These are phyloP conservation scores for Microthlaspi erraticum DNA, from an alignment of 345 rosid species.

Conservation along the genomic window DNA sequence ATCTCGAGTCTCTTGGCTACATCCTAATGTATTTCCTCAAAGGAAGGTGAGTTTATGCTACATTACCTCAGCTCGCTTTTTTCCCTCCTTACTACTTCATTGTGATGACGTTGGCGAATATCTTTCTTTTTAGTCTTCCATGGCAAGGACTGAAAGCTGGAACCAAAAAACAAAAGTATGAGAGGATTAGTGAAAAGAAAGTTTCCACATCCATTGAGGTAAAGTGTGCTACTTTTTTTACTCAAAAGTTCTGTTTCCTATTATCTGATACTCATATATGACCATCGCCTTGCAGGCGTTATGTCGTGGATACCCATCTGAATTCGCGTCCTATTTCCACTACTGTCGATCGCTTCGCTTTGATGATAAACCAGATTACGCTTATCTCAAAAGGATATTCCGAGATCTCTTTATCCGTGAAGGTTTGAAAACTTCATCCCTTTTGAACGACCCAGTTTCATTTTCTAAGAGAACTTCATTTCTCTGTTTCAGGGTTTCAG, in stretches of 20 bases:
- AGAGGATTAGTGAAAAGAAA: conserved; percentile 54
- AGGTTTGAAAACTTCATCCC: conserved; percentile 46
- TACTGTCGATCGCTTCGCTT: conserved; percentile 74
- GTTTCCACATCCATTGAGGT: conserved; percentile 52
- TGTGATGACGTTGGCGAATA: conserved; percentile 21
- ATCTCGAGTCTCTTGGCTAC: conserved; percentile 93
- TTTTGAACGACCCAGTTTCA: conserved; percentile 2
- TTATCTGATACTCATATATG: neutral
- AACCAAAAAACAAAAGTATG: conserved; percentile 53
- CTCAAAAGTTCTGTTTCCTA: neutral
- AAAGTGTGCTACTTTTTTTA: conserved; percentile 21
- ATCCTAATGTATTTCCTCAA: conserved; percentile 85
- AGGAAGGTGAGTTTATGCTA: conserved; percentile 54
- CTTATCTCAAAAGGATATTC: conserved; percentile 70
- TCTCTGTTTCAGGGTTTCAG: conserved; percentile 70
- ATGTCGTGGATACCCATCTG: conserved; percentile 55
- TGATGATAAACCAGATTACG: conserved; percentile 78
- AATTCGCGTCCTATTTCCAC: conserved; percentile 64
- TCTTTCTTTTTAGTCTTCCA: conserved; percentile 43
- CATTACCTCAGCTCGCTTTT: neutral
- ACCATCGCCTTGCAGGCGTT: conserved; percentile 25
- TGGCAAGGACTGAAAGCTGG: conserved; percentile 57
- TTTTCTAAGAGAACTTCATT: neutral
- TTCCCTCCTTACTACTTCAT: conserved; percentile 21
- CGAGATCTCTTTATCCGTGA: conserved; percentile 81